Conservation (phyloP, 345 rosid genomes). For the Arabis hirsuta region DNA sequence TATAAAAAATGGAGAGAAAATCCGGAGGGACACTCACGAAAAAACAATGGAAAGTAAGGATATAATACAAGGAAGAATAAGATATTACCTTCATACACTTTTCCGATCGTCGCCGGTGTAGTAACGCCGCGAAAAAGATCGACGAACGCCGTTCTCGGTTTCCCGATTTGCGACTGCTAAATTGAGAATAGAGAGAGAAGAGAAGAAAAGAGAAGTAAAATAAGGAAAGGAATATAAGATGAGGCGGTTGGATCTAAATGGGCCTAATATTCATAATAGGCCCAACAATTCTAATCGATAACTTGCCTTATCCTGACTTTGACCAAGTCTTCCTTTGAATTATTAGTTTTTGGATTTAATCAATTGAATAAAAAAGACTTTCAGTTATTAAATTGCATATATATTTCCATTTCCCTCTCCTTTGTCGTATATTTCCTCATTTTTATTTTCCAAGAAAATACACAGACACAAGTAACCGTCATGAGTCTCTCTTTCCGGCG, state of each 20-base stretch:
- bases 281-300: neutral
- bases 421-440: neutral
- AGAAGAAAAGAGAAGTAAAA: no score
- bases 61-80: neutral
- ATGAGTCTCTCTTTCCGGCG: neutral
- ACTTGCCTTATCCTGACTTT: constrained; percentile 25
- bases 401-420: constrained; percentile 25
- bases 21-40: neutral
- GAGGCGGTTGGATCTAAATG: neutral
- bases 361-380: neutral
- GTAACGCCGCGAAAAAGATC: constrained; percentile 1
- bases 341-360: no score
- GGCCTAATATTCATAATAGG: constrained; percentile 1
- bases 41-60: no score
- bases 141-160: neutral
- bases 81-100: neutral
- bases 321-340: constrained; percentile 28
- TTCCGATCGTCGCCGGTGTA: constrained; percentile 8
- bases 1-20: neutral
- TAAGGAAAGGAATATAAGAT: neutral
- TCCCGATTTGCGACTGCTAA: neutral
- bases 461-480: constrained; percentile 24
- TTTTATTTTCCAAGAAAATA: neutral
- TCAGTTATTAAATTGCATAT: constrained; percentile 12
- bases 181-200: neutral